Evolutionary conservation across 345 rosid genomes (phyloP), one percentile per base, ranked within the genome.

Genomic region (Rubroshorea leprosula): DNA sequence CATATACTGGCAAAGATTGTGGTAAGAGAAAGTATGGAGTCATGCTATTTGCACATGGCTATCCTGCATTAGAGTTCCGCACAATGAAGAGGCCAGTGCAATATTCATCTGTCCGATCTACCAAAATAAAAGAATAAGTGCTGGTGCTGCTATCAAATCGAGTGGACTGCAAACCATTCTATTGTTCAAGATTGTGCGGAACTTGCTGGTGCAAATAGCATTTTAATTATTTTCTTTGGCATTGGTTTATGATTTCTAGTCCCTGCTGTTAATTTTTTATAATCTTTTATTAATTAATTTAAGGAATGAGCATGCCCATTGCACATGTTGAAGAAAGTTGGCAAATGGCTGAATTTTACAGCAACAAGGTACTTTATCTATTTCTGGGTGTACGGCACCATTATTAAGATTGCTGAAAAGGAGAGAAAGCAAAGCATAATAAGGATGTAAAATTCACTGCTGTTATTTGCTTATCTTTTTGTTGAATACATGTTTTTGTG

Each of bases 301-400:
- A 68, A 91, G 99, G 99, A 72, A 87, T 90, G 97, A 83, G 82
- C 76, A 90, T 90, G 99, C 99, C 99, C 35, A 84, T 81, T 21
- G 95, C 95, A 45, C 96, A 90, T 57, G 92, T 90, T 65, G 99
- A 93, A 77, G 99, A 94, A 72, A 85, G 97, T 72, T 94, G 97
- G 99, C 96, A 94, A 71, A 82, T 76, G 84, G 95, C 97, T 63
- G 99, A 94, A 67, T 94, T 94, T 80, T 94, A 94, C 82, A 85
- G 66, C 65, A 94, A 94, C 65, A 94, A 94, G 99, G 99, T 94
- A 72, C 63, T 51, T 31, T 9, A 16, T 46, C 8, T 29, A 31
- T 47, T 62, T 58, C 16, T 50, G 27, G 47, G 18, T 47, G 57
- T 16, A 18, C 35, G n/a, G 51, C 41, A 6, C 41, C 12, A 35